Evolutionary conservation across 495 filamentous ascomycete species (phyloP), one percentile per base, ranked within the genome.

Genomic region (Lichina pygmaea): DNA sequence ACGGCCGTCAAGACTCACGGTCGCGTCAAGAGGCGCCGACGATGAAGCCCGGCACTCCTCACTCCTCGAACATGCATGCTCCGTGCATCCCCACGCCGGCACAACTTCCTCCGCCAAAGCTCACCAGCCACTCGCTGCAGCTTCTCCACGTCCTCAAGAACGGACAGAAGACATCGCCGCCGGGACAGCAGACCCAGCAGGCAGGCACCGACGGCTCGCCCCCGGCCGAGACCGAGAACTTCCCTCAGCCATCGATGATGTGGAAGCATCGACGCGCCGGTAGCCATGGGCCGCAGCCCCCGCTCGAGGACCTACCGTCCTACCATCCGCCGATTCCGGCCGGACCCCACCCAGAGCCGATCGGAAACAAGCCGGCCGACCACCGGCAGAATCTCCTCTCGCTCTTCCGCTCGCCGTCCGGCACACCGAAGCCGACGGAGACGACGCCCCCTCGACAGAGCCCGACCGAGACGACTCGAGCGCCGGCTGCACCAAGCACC

Each of bases 301-400:
- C 24, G 24, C 24, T 24, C 24, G 2, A 24, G 2, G 24, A 24
- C 24, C 4, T 24, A 4, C 24, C 24, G 4, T 4, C 24, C 24
- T 24, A 33, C 17, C 32, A 13, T 44, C 42, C 16, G 42, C 42
- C 11, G 32, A 44, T 44, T 34, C 36, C 24, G 16, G 42, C 55
- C 55, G 55, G 16, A 41, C 55, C 51, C 52, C 50, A 34, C 44
- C 48, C 39, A 48, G 48, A 36, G 15, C 52, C 47, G 36, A 49
- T 62, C 7, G 58, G 66, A 6, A 60, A 60, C 37, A 63, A 67
- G 34, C 68, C 67, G 6, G 50, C 58, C 5, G 71, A 79, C 8
- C 81, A 89, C 46, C 73, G 66, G 50, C 73, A 76, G 34, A 62
- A 71, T 8, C 61, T 86, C 9, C 66, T 85, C 10, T 78, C 73